phyloP scores from a whole-genome alignment of 73 alveolate genomes.

The Symbiodinium pilosum region DNA sequence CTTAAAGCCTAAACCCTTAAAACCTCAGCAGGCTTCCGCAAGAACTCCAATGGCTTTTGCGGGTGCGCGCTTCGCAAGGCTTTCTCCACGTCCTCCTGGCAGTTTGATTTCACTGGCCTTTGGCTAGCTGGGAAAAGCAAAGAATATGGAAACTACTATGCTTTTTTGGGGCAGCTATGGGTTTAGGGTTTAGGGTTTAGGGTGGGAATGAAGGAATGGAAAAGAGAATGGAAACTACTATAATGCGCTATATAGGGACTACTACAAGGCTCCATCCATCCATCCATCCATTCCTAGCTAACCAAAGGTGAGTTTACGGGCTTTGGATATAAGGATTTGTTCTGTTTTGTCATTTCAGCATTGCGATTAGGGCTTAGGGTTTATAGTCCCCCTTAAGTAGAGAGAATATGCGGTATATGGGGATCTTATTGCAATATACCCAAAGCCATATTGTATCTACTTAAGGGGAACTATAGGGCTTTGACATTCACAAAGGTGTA shows the following conservation, averaged over 20 bases:
- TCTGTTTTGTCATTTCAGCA: background rate
- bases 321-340: background rate
- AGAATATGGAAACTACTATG: background rate
- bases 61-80: constrained; percentile 79
- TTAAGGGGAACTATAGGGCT: too few relatives aligned
- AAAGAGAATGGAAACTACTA: background rate
- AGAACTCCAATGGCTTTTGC: constrained; percentile 48
- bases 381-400: too few relatives aligned
- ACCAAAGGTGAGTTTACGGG: background rate
- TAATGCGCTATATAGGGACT: background rate
- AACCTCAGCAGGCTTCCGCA: background rate
- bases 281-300: background rate
- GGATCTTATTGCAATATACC: too few relatives aligned
- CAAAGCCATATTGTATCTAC: too few relatives aligned
- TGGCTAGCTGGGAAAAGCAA: background rate
- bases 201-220: background rate
- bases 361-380: background rate
- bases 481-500: background rate
- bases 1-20: background rate
- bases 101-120: background rate
- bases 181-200: background rate
- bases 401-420: too few relatives aligned
- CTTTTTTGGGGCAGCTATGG: background rate
- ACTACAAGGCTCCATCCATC: background rate
- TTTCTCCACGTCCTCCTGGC: constrained; percentile 3